phyloP scores from a whole-genome alignment of 305 asterid genomes.

The Ilex paraguariensis region DNA sequence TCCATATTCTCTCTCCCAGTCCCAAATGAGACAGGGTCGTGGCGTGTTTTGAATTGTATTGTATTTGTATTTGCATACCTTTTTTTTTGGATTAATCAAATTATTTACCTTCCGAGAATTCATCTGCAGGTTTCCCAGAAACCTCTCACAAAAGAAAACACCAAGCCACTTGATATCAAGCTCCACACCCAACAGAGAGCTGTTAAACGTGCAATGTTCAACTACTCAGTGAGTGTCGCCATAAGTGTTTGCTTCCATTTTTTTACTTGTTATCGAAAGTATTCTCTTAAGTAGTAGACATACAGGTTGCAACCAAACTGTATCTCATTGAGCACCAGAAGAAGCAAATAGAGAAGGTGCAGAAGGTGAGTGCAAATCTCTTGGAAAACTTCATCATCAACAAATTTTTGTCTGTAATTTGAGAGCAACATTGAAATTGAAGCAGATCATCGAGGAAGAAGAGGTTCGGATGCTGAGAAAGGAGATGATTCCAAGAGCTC shows the following conservation, averaged over 20 bases:
- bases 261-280: neutral
- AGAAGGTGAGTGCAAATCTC: slow-evolving; percentile 39
- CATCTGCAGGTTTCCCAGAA: slow-evolving; percentile 26
- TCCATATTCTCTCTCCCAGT: too few species aligned
- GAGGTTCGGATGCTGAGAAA: slow-evolving; percentile 64
- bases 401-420: neutral
- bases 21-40: too few species aligned
- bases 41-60: too few species aligned
- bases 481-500: slow-evolving; percentile 85
- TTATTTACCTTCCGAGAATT: too few species aligned
- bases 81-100: too few species aligned
- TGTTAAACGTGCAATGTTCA: slow-evolving; percentile 57
- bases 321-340: slow-evolving; percentile 58
- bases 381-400: too few species aligned
- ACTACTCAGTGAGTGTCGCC: slow-evolving; percentile 45
- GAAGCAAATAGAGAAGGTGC: slow-evolving; percentile 59
- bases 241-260: neutral
- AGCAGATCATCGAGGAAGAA: slow-evolving; percentile 68
- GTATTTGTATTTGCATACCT: too few species aligned
- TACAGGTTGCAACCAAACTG: slow-evolving; percentile 59
- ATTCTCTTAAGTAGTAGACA: neutral
- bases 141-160: slow-evolving; percentile 49
- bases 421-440: slow-evolving; percentile 4
- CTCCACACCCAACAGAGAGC: slow-evolving; percentile 85
- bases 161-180: slow-evolving; percentile 53